phyloP scores from a whole-genome alignment of 2,329 filamentous ascomycete genomes.

The Plectosphaerella plurivora region DNA sequence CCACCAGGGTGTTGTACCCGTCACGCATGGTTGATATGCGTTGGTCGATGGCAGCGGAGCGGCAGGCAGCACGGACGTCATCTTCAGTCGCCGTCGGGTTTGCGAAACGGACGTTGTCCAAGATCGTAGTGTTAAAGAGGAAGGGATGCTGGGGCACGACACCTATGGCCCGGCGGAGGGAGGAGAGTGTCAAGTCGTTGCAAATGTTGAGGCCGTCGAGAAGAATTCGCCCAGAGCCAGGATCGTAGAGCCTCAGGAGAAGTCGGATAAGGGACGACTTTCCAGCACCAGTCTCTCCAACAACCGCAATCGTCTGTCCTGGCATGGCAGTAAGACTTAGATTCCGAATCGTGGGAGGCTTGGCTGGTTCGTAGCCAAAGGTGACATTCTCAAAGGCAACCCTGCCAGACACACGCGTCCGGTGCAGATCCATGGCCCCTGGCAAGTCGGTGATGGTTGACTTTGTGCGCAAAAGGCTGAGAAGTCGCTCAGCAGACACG shows the following conservation, averaged over 20 bases:
- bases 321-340: constrained; percentile 43
- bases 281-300: constrained; percentile 60
- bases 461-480: constrained; percentile 52
- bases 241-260: constrained; percentile 56
- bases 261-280: constrained; percentile 61
- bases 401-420: constrained; percentile 34
- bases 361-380: constrained; percentile 51
- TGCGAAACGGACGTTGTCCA: constrained; percentile 56
- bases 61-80: constrained; percentile 50
- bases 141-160: constrained; percentile 53
- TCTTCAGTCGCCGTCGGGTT: constrained; percentile 49
- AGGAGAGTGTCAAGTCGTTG: constrained; percentile 39
- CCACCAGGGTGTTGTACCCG: constrained; percentile 45
- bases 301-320: constrained; percentile 54
- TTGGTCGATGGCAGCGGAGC: constrained; percentile 53
- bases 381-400: constrained; percentile 50
- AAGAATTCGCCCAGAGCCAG: constrained; percentile 43
- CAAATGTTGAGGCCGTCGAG: constrained; percentile 55
- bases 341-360: constrained; percentile 39
- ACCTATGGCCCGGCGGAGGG: constrained; percentile 20
- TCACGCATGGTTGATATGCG: constrained; percentile 51
- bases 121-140: constrained; percentile 54
- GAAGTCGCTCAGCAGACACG: constrained; percentile 60
- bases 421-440: constrained; percentile 34
- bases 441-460: constrained; percentile 46